phyloP scores from a whole-genome alignment of 257 asterid species.

The Ilex aquifolium region DNA sequence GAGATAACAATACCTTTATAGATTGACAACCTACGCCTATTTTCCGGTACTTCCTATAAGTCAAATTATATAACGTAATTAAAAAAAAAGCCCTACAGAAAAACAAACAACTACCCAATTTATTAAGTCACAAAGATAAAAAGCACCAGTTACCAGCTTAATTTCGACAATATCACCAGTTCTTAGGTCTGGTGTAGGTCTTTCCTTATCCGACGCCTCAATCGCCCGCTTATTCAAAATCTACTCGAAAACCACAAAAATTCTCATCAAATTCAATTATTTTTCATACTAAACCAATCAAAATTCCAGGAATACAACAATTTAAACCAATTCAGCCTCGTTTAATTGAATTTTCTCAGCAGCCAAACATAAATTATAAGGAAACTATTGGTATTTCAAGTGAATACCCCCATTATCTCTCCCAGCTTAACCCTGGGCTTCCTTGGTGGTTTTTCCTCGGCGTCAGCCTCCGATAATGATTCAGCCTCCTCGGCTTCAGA shows the following conservation, averaged over 20 bases:
- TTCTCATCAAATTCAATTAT: slow-evolving; percentile 11
- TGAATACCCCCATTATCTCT: slow-evolving; percentile 87
- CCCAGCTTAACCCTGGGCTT: slow-evolving; percentile 70
- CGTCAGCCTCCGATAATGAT: slow-evolving; percentile 18
- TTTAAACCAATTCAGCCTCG: too few species aligned
- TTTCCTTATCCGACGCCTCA: slow-evolving; percentile 61
- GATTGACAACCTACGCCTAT: slow-evolving; percentile 67
- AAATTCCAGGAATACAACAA: background rate
- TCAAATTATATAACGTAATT: slow-evolving; percentile 7
- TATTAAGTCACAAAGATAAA: background rate
- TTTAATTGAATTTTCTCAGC: too few species aligned
- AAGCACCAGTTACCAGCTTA: slow-evolving; percentile 51
- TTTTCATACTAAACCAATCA: background rate
- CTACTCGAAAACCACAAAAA: slow-evolving; percentile 31
- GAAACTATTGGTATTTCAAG: slow-evolving; percentile 1
- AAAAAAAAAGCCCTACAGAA: background rate
- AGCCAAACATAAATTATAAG: too few species aligned
- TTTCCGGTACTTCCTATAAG: slow-evolving; percentile 81
- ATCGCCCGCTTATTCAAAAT: slow-evolving; percentile 70
- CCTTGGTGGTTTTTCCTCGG: slow-evolving; percentile 47
- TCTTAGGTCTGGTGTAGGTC: slow-evolving; percentile 81
- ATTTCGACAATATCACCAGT: slow-evolving; percentile 83
- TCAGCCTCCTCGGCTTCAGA: slow-evolving; percentile 35
- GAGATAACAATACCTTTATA: slow-evolving; percentile 90
- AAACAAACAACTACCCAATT: background rate